Evolutionary conservation across 371 early-diverging fungal species (phyloP), one percentile per base, ranked within the genome.

Genomic region (Dinochytrium kinnereticum): DNA sequence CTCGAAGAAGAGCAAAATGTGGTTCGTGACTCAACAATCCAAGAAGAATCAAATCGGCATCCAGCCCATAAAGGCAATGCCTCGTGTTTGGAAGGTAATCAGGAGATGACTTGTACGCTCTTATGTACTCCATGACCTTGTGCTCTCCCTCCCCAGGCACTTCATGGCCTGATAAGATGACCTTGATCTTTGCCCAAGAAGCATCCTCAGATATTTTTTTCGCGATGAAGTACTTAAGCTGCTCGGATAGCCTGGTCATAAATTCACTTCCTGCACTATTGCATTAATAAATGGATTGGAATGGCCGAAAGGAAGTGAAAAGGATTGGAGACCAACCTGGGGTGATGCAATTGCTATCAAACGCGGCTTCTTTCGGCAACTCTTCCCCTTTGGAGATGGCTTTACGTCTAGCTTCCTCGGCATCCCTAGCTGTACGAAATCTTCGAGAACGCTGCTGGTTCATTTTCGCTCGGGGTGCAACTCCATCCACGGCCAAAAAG

Each of bases 391-490:
- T 89, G 30, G 68, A 78, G 24, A 88, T 68, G 26, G 91, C 95
- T 73, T 82, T 86, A 59, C 79, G 79, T 51, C 82, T 84, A 2
- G 86, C 78, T 51, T 92, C 92, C 36, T 90, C 92, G 0, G 92
- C 91, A 64, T 97, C 99, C 74, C 90, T 90, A 1, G 98, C 97
- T 0, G 98, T 91, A 65, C 96, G 88, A 86, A 98, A 99, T 57
- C 99, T 89, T 55, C 99, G 89, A 13, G 95, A 90, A 51, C 99
- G 95, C 83, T 99, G 99, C 82, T 99, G 99, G 79, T 98, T 98
- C 96, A 99, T 96, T 84, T 99, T 99, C 36, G 99, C 99, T 65
- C 98, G 84, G 2, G 99, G 99, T 0, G 99, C 99, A 3, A 99
- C 99, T 59, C 98, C 92, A 77, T 91, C 92, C 15, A 90, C 85